Percentiles rank a stretch among this genome's conserved stretches.
phyloP scores from a whole-genome alignment of 1,284 basidiomycete genomes.

The Boletellus deceptivus region DNA sequence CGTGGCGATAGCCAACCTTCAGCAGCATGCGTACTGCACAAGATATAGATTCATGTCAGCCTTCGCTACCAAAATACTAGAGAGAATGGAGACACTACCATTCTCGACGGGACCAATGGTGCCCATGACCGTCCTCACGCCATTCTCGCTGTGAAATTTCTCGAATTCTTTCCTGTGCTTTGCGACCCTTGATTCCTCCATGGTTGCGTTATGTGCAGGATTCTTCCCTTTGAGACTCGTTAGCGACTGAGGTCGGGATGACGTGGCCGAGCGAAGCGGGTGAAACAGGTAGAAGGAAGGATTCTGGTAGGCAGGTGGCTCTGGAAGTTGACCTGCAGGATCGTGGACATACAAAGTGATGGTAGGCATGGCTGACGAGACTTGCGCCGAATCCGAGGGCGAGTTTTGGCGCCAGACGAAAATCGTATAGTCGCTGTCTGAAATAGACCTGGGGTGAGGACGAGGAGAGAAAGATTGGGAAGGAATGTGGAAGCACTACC shows the following conservation, averaged over 20 bases:
- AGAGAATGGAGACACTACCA: conserved; percentile 45
- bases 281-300: conserved; percentile 67
- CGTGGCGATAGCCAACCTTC: conserved; percentile 90
- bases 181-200: conserved; percentile 42
- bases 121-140: conserved; percentile 90
- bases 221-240: conserved; percentile 40
- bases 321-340: conserved; percentile 58
- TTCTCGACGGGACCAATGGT: conserved; percentile 87
- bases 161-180: conserved; percentile 77
- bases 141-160: conserved; percentile 86
- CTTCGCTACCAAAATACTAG: not conserved
- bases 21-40: conserved; percentile 83
- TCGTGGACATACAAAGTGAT: conserved; percentile 62
- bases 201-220: conserved; percentile 14
- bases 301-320: conserved; percentile 62
- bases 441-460: not conserved
- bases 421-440: conserved; percentile 78
- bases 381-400: conserved; percentile 25
- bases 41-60: conserved; percentile 6
- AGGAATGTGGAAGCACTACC: conserved; percentile 39
- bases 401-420: conserved; percentile 65
- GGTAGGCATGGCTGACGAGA: conserved; percentile 33
- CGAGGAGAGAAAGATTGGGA: not conserved
- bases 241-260: conserved; percentile 25
- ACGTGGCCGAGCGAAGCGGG: conserved; percentile 1